Evolutionary conservation across 2,329 filamentous ascomycete species (phyloP), one percentile per base, ranked within the genome.

Genomic region (Colletotrichum sp.): DNA sequence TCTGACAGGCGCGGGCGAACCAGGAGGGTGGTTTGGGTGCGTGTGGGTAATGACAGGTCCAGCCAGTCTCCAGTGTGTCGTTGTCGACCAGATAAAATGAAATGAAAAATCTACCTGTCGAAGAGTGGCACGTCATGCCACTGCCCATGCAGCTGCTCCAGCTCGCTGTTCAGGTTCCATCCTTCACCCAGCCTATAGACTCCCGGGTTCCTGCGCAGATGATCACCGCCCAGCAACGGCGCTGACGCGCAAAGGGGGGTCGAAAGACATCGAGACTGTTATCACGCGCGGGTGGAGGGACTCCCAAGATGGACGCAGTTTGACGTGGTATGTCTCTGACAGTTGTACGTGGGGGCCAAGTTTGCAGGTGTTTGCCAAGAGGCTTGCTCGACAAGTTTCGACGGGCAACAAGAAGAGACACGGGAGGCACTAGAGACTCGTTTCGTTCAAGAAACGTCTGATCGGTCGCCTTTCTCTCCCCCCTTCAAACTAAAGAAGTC

Each of bases 131-230:
- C 73, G 73, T 75, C 73, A 68, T 68, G 57, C 32, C 32, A 18
- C 32, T 52, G 62, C 48, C 62, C 26, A 66, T 48, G 36, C 22
- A 52, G 44, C 65, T 39, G 44, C 65, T 39, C 34, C 16, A 52
- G 16, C 30, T 55, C 34, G 16, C 57, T 55, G 48, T 48, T n/a
- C 52, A 36, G 32, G 24, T n/a, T 12, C 39, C 32, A 30, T 68
- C 44, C 34, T 30, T 69, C 44, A 63, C 44, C 69, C 32, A 75
- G 59, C 70, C 64, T 73, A 74, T 69, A 69, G 59, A 76, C 64
- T 65, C 36, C 32, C 80, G 81, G 81, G 80, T 82, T 83, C 81
- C 81, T 82, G 81, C 81, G 79, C 81, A 80, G 77, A 78, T 82
- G 80, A 82, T 79, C 79, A 79, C 73, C 71, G 66, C 72, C 71